phyloP scores from a whole-genome alignment of 495 filamentous ascomycete species.

The Penicillium macrosclerotiorum region DNA sequence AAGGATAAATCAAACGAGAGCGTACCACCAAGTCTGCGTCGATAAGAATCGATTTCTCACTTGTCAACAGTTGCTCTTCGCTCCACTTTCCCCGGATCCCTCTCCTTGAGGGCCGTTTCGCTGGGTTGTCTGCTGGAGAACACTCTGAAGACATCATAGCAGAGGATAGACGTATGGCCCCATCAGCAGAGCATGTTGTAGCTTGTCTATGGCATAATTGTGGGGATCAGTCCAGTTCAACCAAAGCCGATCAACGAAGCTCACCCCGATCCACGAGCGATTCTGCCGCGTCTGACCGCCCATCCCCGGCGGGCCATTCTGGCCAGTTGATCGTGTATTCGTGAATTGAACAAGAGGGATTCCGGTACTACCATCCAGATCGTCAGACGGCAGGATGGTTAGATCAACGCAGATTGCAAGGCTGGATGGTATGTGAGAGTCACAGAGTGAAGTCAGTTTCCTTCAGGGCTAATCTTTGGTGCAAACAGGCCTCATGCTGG shows the following conservation, averaged over 20 bases:
- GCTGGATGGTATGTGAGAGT: constrained; percentile 71
- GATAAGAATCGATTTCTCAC: constrained; percentile 53
- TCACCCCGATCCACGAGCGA: constrained; percentile 11
- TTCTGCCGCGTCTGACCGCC: constrained; percentile 41
- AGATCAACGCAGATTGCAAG: constrained; percentile 92
- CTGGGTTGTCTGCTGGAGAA: constrained; percentile 20
- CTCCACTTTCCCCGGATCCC: constrained; percentile 38
- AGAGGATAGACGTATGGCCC: constrained; percentile 31
- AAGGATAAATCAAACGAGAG: no score
- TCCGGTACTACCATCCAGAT: background rate
- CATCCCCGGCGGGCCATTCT: constrained; percentile 33
- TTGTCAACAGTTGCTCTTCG: constrained; percentile 54
- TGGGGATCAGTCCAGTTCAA: constrained; percentile 3
- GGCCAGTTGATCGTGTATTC: constrained; percentile 15
- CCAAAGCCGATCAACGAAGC: constrained; percentile 11
- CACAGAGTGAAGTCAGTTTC: background rate
- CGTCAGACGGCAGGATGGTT: constrained; percentile 63
- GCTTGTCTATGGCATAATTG: constrained; percentile 22
- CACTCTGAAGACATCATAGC: constrained; percentile 21
- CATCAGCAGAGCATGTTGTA: constrained; percentile 5
- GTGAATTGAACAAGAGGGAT: constrained; percentile 13
- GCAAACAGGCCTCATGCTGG: constrained; percentile 79
- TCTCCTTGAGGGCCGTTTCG: constrained; percentile 36
- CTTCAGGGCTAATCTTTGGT: constrained; percentile 24
- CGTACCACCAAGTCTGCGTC: constrained; percentile 57